phyloP scores from a whole-genome alignment of 2,329 filamentous ascomycete species.

The Dothideomycetidae sp. region DNA sequence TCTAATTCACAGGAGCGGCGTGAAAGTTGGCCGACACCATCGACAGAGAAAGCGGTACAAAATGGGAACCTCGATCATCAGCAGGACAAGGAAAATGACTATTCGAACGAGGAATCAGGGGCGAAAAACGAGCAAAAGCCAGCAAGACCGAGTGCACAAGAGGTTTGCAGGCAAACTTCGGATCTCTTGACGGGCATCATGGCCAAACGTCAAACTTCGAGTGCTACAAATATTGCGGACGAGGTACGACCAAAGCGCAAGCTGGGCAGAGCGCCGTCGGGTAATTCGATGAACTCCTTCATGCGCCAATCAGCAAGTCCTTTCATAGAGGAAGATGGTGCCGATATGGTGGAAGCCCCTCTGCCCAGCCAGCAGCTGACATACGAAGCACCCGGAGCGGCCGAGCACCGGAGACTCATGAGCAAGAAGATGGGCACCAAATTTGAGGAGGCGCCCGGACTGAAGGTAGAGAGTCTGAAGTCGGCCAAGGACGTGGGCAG shows the following conservation, averaged over 20 bases:
- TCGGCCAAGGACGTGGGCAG: slow-evolving; percentile 18
- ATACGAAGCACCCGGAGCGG: slow-evolving; percentile 22
- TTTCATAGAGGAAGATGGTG: slow-evolving; percentile 2
- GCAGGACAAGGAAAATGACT: slow-evolving; percentile 4
- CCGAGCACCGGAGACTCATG: slow-evolving; percentile 19
- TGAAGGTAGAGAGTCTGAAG: slow-evolving; percentile 18
- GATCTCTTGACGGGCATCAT: slow-evolving; percentile 3
- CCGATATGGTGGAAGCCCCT: slow-evolving; percentile 8
- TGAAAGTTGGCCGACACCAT: not conserved
- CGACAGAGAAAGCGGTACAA: not conserved
- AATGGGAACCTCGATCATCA: not conserved
- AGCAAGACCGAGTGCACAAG: not conserved
- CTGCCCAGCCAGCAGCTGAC: slow-evolving; percentile 23
- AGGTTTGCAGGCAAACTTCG: not conserved
- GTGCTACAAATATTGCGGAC: not conserved
- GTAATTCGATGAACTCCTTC: slow-evolving; percentile 3
- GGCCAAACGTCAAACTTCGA: slow-evolving; percentile 5
- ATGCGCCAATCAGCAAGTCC: slow-evolving; percentile 6
- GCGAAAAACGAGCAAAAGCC: not conserved
- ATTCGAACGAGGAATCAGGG: not conserved
- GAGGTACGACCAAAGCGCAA: not conserved
- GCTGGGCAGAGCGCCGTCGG: slow-evolving; percentile 6
- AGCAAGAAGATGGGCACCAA: slow-evolving; percentile 21
- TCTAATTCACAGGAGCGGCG: slow-evolving; percentile 5
- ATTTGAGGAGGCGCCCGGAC: slow-evolving; percentile 16